Conservation (phyloP, 805 yeast genomes). For the Lipomyces yamadae region DNA sequence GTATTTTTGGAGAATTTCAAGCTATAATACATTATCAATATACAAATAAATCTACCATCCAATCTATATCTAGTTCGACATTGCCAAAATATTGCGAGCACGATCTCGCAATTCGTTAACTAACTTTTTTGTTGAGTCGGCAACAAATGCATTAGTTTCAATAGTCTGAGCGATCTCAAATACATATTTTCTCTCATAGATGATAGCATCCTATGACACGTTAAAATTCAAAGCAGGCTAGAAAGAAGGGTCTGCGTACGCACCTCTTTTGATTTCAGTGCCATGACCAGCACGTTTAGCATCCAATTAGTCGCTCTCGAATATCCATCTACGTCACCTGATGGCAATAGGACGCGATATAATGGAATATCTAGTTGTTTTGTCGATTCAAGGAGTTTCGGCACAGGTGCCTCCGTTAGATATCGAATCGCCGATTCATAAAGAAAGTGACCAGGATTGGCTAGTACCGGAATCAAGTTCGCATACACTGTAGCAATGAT, state of each 20-base stretch:
- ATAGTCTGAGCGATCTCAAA: constrained; percentile 26
- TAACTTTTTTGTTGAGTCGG: constrained; percentile 21
- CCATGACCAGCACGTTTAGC: constrained; percentile 13
- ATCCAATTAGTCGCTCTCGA: constrained; percentile 25
- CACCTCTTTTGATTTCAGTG: constrained; percentile 19
- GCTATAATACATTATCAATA: neutral
- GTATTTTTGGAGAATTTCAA: neutral
- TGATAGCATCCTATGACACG: constrained; percentile 13
- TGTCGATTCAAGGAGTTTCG: constrained; percentile 4
- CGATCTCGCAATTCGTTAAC: constrained; percentile 8
- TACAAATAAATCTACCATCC: no score
- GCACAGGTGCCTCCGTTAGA: constrained; percentile 14
- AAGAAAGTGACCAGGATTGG: constrained; percentile 72
- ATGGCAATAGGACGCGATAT: constrained; percentile 13
- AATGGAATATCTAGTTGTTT: constrained; percentile 18
- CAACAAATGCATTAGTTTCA: constrained; percentile 14
- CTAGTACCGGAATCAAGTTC: constrained; percentile 59
- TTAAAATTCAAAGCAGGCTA: neutral
- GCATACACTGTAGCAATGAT: constrained; percentile 62
- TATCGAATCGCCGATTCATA: constrained; percentile 61
- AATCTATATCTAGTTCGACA: neutral
- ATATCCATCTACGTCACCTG: constrained; percentile 20
- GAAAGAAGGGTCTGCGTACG: neutral
- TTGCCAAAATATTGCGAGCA: constrained; percentile 9
- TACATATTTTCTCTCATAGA: constrained; percentile 14